Conservation (phyloP, 2,329 filamentous ascomycete species). For the Colletotrichum liriopes region DNA sequence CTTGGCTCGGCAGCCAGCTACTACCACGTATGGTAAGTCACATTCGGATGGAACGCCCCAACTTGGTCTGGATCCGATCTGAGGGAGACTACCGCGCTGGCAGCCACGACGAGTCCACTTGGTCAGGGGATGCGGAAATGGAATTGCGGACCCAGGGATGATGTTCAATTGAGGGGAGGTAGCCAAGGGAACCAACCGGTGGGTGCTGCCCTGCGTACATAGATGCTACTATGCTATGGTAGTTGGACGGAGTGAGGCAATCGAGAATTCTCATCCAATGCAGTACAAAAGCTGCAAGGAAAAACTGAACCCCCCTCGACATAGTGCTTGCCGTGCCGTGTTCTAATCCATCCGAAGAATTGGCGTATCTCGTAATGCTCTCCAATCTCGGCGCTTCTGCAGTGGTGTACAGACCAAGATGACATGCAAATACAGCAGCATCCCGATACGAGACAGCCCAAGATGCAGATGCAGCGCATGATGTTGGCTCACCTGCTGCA, state of each 20-base stretch:
- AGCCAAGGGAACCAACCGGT: background rate
- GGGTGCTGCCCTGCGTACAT: background rate
- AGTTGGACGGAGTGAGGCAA: background rate
- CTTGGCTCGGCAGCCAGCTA: background rate
- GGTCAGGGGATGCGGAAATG: conserved; percentile 12
- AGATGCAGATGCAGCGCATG: conserved; percentile 10
- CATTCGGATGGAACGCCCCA: conserved; percentile 28
- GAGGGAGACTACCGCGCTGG: conserved; percentile 24
- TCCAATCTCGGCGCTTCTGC: background rate
- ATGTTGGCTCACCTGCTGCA: conserved; percentile 18
- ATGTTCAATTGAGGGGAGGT: background rate
- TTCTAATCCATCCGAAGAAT: too few relatives aligned
- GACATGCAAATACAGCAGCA: background rate
- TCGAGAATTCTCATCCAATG: background rate
- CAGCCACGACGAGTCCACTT: conserved; percentile 9
- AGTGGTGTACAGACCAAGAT: background rate
- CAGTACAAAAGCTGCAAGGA: background rate
- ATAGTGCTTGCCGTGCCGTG: too few relatives aligned
- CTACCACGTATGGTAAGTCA: conserved; percentile 14
- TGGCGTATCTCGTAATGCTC: too few relatives aligned
- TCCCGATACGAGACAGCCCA: background rate
- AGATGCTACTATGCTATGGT: background rate
- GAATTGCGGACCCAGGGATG: conserved; percentile 26
- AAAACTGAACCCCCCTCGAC: background rate
- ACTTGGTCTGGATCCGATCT: conserved; percentile 25